Base-by-base conservation (phyloP, 176 grass and related monocot genomes). In the Paspalum vaginatum region DNA sequence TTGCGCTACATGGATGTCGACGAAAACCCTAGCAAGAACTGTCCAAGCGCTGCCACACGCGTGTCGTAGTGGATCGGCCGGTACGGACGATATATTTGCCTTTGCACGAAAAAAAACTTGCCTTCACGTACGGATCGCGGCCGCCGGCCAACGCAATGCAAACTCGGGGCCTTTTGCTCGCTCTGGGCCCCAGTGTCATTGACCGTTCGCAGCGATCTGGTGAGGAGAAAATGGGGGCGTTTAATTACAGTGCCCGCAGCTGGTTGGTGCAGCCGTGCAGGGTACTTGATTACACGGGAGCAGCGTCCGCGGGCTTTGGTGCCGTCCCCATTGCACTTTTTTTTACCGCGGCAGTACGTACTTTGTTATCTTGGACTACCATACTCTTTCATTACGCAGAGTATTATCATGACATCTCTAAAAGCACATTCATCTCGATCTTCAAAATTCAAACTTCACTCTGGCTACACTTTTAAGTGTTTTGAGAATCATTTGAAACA, bases 11-110 rank as follows among this genome's bases (percentile, higher is more conserved):
- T 69, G 55, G 44, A 22, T 82, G 72, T 76, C 64, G 44, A 70
- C 54, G 54, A 76, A 42, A 63, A 61, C 57, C 56, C 52, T 54
- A 37, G 46, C 75, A 79, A 72, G 32, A 79, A 72, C 66, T 43
- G 61, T 27, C 6, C 60, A 47, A 45, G 46, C 38, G 39, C 40
- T 54, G 14, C 4, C n/a, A 27, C 68, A 74, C 76, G 68, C 84
- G 68, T n/a, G n/a, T n/a, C n/a, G n/a, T 45, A 16, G 24, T 32
- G 32, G 32, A 32, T 1, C 2, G 22, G n/a, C n/a, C n/a, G 22
- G 41, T 83, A 73, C 68, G 68, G 68, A 49, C 48, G 43, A n/a
- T n/a, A n/a, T n/a, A 55, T 47, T 60, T 76, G 48, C 55, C 44
- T n/a, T n/a, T n/a, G n/a, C n/a, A n/a, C n/a, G n/a, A n/a, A n/a